Conservation (phyloP, 2,329 filamentous ascomycete genomes). For the Fusarium marasasianum region DNA sequence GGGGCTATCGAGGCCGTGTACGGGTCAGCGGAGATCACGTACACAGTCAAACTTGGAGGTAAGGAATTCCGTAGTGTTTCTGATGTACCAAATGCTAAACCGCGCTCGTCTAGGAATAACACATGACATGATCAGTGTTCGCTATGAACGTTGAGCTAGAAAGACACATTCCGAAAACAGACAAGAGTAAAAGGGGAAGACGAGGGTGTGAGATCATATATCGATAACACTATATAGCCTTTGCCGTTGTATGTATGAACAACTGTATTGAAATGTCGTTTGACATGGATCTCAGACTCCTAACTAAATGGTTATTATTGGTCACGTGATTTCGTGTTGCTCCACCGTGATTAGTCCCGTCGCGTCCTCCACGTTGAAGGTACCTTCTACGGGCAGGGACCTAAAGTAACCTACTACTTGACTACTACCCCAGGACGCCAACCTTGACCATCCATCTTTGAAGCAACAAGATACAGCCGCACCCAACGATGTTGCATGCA, state of each 20-base stretch:
- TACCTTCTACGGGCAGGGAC: not conserved
- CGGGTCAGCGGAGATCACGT: slow-evolving; percentile 52
- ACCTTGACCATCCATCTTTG: not conserved
- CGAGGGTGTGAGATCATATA: not conserved
- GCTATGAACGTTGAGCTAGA: slow-evolving; percentile 43
- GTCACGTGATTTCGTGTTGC: slow-evolving; percentile 39
- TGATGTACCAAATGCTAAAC: slow-evolving; percentile 11
- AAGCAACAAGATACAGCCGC: slow-evolving; percentile 1
- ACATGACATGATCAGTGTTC: slow-evolving; percentile 50
- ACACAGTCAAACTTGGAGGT: slow-evolving; percentile 51
- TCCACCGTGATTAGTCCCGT: slow-evolving; percentile 35
- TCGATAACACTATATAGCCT: not conserved
- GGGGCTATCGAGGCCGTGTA: slow-evolving; percentile 51
- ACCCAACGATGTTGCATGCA: slow-evolving; percentile 39
- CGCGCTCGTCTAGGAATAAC: slow-evolving; percentile 45
- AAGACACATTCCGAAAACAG: not conserved
- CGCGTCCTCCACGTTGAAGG: slow-evolving; percentile 24
- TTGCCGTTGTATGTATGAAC: not conserved
- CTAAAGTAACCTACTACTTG: not conserved
- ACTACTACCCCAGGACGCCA: not conserved
- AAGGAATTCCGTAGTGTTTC: not conserved
- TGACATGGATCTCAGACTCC: not conserved
- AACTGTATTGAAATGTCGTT: not conserved
- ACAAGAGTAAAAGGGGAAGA: not conserved
- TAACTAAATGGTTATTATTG: not conserved